Base-by-base conservation (phyloP, 2,329 filamentous ascomycete genomes). In the Blastomyces gilchristii region DNA sequence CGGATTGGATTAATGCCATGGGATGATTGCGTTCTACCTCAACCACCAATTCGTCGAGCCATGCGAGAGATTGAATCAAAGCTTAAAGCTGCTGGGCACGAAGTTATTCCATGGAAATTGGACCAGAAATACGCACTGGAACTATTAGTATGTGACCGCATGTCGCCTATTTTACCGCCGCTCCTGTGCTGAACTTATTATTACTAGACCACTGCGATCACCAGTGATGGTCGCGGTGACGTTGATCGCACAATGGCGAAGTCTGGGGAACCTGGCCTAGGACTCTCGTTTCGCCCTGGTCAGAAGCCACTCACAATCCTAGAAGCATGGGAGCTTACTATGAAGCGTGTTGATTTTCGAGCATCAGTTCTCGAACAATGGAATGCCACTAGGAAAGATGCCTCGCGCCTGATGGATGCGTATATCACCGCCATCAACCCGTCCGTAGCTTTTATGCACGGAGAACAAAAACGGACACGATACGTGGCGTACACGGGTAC, bases 1-100 rank as follows among this genome's bases (percentile, higher is more conserved):
- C 85, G 82, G 67, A 77, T 89, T n/a, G 87, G 80, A 18, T 2
- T 45, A 0, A 78, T 85, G 1, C 72, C 86, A 54, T 80, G 81
- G 77, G 78, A 83, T 71, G 84, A 87, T 64, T 82, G 80, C 0
- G 77, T 86, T 11, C 81, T 86, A 0, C 83, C 83, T 0, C 84
- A 86, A 64, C 85, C 85, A 0, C 84, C 85, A 0, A 78, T 87
- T 49, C 74, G 74, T 0, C 74, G 85, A 50, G 86, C 84, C 0
- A 69, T 89, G 47, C 75, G 65, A 63, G 75, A 62, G 76, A 80
- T 37, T 78, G 81, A 18, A 78, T 84, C 66, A 80, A 86, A 49
- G 70, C 87, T 62, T 74, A 87, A 3, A 80, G 39, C n/a, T 47
- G 58, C 64, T 8, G 65, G 63, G 2, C 50, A 69, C 8, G 65